A percentile compares a stretch with the other conserved stretches of the same genome.
Conservation (phyloP, 176 grass and related monocot species). For the Paspalum notatum region DNA sequence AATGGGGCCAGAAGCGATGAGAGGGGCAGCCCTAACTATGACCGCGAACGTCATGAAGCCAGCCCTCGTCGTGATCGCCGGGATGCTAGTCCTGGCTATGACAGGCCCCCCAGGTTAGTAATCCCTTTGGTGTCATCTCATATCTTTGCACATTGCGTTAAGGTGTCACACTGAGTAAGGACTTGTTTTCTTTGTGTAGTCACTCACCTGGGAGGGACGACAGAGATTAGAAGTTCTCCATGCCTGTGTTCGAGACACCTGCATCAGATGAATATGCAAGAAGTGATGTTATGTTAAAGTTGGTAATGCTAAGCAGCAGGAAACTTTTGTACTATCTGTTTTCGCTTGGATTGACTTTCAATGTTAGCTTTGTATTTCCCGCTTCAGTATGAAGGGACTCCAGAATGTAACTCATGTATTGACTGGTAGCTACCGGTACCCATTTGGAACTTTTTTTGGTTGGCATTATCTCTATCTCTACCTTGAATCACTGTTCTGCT, state of each 20-base stretch:
- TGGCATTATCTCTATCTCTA: neutral
- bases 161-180: conserved; percentile 6
- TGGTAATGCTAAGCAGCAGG: conserved; percentile 28
- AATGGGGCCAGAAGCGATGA: conserved; percentile 2
- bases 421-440: neutral
- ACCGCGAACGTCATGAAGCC: conserved; percentile 39
- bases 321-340: conserved; percentile 36
- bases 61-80: conserved; percentile 43
- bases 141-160: neutral
- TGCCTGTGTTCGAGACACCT: neutral
- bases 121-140: neutral
- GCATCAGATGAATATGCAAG: conserved; percentile 7
- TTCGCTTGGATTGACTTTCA: conserved; percentile 22
- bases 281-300: conserved; percentile 16
- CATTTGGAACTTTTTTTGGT: neutral
- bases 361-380: neutral
- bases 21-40: conserved; percentile 56
- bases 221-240: conserved; percentile 29
- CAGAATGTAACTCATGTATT: conserved; percentile 12
- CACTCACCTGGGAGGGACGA: conserved; percentile 53
- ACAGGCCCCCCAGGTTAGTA: conserved; percentile 54
- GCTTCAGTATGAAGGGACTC: neutral
- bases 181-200: conserved; percentile 42
- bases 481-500: neutral
- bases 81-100: conserved; percentile 58